phyloP scores from a whole-genome alignment of 768 basidiomycete species.

The Omphalotus guepiniiformis region DNA sequence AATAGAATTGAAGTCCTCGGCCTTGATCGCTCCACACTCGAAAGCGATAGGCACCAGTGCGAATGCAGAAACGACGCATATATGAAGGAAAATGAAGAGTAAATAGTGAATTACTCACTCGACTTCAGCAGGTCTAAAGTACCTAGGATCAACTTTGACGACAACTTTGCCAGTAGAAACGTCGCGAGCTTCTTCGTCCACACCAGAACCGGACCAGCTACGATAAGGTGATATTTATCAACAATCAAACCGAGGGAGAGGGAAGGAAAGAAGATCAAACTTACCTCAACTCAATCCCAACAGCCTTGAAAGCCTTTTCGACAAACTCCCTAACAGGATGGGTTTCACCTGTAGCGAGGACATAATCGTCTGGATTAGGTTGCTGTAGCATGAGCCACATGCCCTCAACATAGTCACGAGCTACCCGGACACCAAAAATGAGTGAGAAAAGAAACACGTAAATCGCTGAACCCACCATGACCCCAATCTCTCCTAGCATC shows the following conservation, averaged over 20 bases:
- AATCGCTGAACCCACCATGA: constrained; percentile 61
- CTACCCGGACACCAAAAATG: constrained; percentile 31
- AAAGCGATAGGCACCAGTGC: no score
- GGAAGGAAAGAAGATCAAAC: constrained; percentile 17
- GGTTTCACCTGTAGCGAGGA: constrained; percentile 94
- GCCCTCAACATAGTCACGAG: constrained; percentile 90
- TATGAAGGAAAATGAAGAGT: neutral
- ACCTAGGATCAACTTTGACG: constrained; percentile 81
- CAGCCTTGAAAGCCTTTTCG: constrained; percentile 73
- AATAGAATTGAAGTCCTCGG: no score
- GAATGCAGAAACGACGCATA: neutral
- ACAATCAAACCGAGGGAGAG: constrained; percentile 3
- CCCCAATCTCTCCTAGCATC: constrained; percentile 98
- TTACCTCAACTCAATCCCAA: constrained; percentile 65
- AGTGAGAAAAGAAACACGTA: constrained; percentile 5
- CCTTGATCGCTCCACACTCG: no score
- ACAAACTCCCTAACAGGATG: constrained; percentile 93
- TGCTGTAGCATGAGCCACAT: constrained; percentile 99
- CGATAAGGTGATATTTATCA: neutral
- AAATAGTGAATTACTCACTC: constrained; percentile 52
- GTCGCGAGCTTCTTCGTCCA: constrained; percentile 74
- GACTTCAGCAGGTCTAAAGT: constrained; percentile 96
- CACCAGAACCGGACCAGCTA: constrained; percentile 79
- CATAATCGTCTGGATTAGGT: constrained; percentile 77
- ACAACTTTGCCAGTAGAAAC: constrained; percentile 62